Evolutionary conservation across 345 rosid genomes (phyloP).

Genomic region (Eucalyptus melliodora): DNA sequence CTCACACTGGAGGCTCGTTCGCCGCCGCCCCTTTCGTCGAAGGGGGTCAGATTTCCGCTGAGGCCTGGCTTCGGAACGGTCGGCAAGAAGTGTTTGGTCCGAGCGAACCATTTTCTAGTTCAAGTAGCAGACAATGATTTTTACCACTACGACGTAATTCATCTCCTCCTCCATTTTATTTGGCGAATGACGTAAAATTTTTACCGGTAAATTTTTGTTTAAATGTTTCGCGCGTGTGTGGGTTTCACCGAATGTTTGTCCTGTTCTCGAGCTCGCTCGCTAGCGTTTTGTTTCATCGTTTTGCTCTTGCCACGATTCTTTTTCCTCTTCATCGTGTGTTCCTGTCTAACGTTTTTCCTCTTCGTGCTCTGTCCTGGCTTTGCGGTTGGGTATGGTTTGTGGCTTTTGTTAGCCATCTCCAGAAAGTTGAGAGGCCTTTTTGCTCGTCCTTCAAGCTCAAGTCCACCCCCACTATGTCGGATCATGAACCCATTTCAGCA

Average conservation of each 20-base stretch:
- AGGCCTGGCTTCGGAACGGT: conserved; percentile 40
- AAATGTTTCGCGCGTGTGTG: not conserved
- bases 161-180: not conserved
- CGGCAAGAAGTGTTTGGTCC: conserved; percentile 22
- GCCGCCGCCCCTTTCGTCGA: conserved; percentile 30
- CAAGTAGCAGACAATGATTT: conserved; percentile 31
- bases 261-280: not conserved
- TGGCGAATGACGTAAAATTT: not conserved
- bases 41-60: conserved; percentile 4
- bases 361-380: not conserved
- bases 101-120: conserved; percentile 65
- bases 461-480: not conserved
- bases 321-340: not conserved
- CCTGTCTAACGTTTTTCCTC: not conserved
- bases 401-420: not conserved
- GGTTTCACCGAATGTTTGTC: not conserved
- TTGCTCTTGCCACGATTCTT: not conserved
- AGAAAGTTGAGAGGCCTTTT: not conserved
- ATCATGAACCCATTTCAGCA: not conserved
- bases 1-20: not conserved
- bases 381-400: not conserved
- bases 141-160: conserved; percentile 52
- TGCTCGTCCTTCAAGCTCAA: not conserved
- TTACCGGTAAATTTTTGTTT: not conserved
- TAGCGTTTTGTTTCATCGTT: not conserved